phyloP scores from a whole-genome alignment of 768 basidiomycete species.

The Termitomyces sp. region DNA sequence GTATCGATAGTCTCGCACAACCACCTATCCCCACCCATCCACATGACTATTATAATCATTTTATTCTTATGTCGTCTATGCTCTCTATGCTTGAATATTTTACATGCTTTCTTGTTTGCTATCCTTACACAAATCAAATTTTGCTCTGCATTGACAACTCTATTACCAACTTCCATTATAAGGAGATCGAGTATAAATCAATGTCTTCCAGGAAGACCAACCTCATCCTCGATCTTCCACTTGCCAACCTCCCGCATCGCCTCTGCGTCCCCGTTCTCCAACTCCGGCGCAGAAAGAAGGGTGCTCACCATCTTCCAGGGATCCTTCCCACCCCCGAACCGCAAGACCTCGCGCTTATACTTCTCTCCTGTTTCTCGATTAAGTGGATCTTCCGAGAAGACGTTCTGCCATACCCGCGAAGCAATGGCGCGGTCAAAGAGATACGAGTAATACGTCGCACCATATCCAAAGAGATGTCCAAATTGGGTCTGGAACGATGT shows the following conservation, averaged over 20 bases:
- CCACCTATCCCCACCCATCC: neutral
- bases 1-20: constrained; percentile 11
- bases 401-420: constrained; percentile 77
- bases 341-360: constrained; percentile 73
- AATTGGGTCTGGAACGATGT: constrained; percentile 97
- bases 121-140: neutral
- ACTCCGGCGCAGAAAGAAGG: constrained; percentile 57
- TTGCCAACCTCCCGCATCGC: constrained; percentile 90
- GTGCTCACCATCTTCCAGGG: constrained; percentile 91
- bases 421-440: constrained; percentile 96
- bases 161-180: neutral
- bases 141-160: neutral
- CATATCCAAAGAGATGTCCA: constrained; percentile 93
- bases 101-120: neutral
- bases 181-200: constrained; percentile 22
- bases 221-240: constrained; percentile 83
- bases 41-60: neutral
- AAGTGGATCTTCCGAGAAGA: constrained; percentile 71
- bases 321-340: constrained; percentile 84
- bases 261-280: constrained; percentile 69
- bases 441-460: constrained; percentile 97
- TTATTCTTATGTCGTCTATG: constrained; percentile 7
- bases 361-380: constrained; percentile 74
- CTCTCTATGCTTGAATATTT: neutral
- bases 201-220: constrained; percentile 57